phyloP scores from a whole-genome alignment of 176 grass and related monocot genomes.

The Tillandsia leiboldiana region DNA sequence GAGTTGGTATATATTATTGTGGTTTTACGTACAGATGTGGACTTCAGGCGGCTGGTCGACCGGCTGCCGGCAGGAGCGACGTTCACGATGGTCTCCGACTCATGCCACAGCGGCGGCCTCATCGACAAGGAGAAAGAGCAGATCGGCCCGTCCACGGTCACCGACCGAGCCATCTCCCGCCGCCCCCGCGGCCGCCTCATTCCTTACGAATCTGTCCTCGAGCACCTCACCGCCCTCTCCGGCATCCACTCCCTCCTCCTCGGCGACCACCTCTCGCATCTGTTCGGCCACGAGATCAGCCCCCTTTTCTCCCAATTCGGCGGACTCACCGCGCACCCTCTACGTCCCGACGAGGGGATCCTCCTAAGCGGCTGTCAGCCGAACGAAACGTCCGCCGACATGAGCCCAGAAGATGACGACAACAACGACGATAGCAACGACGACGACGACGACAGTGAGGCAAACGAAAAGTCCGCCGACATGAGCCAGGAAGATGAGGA shows the following conservation, averaged over 20 bases:
- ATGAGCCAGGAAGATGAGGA: conserved; percentile 22
- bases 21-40: conserved; percentile 28
- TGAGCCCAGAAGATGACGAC: conserved; percentile 14
- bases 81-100: conserved; percentile 75
- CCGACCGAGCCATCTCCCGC: too few species aligned
- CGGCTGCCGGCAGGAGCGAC: conserved; percentile 37
- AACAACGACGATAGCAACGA: not conserved
- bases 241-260: conserved; percentile 40
- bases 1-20: too few species aligned
- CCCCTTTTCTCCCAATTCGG: conserved; percentile 28
- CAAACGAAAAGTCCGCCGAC: conserved; percentile 35
- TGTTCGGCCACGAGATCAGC: conserved; percentile 59
- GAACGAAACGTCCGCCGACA: conserved; percentile 62
- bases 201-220: conserved; percentile 32
- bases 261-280: conserved; percentile 46
- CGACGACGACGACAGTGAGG: too few species aligned
- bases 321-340: not conserved
- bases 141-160: conserved; percentile 42
- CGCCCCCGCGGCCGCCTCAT: conserved; percentile 20
- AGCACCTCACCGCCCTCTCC: conserved; percentile 44
- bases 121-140: conserved; percentile 91
- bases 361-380: conserved; percentile 79
- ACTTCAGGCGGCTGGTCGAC: conserved; percentile 68
- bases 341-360: conserved; percentile 34
- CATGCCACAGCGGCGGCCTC: conserved; percentile 90